phyloP scores from a whole-genome alignment of 495 filamentous ascomycete species.

The Penicillium maclennaniae region DNA sequence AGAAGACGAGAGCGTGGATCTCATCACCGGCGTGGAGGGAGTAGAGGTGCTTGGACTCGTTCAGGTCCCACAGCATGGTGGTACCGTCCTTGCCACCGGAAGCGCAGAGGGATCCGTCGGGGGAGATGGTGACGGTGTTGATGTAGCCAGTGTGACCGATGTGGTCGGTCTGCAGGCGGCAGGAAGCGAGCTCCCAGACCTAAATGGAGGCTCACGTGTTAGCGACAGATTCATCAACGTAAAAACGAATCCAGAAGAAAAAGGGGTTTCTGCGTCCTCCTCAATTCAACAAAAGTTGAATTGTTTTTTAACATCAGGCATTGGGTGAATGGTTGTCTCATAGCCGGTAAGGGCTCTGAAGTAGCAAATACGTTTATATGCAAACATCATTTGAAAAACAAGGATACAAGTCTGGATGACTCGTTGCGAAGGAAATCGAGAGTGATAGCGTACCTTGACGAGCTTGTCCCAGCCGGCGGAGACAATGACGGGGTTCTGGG shows the following conservation, averaged over 20 bases:
- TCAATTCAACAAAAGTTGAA: constrained; percentile 19
- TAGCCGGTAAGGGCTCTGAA: constrained; percentile 93
- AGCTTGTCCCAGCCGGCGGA: constrained; percentile 99
- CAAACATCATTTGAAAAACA: constrained; percentile 76
- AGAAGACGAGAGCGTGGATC: constrained; percentile 99
- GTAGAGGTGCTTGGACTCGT: constrained; percentile 99
- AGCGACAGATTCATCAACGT: constrained; percentile 14
- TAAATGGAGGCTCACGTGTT: constrained; percentile 36
- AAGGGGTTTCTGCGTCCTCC: constrained; percentile 15
- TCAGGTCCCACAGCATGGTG: constrained; percentile 99
- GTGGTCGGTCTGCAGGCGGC: constrained; percentile 99
- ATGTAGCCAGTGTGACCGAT: constrained; percentile 99
- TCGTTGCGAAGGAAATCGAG: constrained; percentile 8
- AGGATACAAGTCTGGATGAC: background rate
- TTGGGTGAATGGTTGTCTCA: constrained; percentile 94
- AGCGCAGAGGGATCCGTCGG: constrained; percentile 98
- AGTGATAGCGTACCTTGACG: constrained; percentile 80
- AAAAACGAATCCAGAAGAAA: constrained; percentile 9
- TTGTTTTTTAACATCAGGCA: constrained; percentile 69
- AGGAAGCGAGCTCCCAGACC: constrained; percentile 99
- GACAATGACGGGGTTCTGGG: constrained; percentile 99
- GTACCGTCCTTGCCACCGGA: constrained; percentile 99
- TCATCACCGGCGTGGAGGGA: constrained; percentile 98
- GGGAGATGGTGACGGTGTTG: constrained; percentile 99
- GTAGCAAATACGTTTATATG: constrained; percentile 99